These are phyloP conservation scores for Balakata baccata DNA, from an alignment of 345 rosid species.

Conservation along the genomic window DNA sequence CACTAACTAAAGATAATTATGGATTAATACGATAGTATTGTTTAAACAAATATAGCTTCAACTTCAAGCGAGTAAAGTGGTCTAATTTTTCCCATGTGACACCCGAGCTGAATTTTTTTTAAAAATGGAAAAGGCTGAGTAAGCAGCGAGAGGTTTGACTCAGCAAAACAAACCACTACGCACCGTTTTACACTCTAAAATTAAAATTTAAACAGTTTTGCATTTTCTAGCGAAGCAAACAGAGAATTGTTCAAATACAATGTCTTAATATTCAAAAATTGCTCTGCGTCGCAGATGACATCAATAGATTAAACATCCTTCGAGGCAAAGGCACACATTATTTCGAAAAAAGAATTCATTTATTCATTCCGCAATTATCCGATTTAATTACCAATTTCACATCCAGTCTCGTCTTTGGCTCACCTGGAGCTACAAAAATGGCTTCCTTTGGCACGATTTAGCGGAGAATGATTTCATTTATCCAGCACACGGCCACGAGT, in stretches of 20 bases:
- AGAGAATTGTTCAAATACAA: background rate
- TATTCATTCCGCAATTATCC: background rate
- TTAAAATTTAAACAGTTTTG: too few species aligned
- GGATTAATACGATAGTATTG: too few species aligned
- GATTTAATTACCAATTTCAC: constrained; percentile 20
- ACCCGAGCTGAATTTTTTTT: too few species aligned
- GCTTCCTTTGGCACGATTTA: constrained; percentile 94
- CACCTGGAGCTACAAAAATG: constrained; percentile 83
- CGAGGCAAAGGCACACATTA: constrained; percentile 38
- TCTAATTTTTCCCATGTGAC: too few species aligned
- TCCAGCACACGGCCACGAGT: constrained; percentile 83
- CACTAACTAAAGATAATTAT: too few species aligned
- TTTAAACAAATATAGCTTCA: too few species aligned
- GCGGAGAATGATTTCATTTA: constrained; percentile 68
- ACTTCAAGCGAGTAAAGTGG: too few species aligned
- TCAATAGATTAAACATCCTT: constrained; percentile 65
- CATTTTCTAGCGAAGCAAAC: constrained; percentile 16
- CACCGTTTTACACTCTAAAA: too few species aligned
- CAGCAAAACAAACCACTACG: too few species aligned
- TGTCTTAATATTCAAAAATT: background rate
- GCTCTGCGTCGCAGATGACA: constrained; percentile 55
- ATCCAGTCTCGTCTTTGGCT: background rate
- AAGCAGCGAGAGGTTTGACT: too few species aligned
- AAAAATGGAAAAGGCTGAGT: too few species aligned
- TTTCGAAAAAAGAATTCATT: background rate